Evolutionary conservation across 495 filamentous ascomycete genomes (phyloP).

Genomic region (Aspergillus nanangensis): DNA sequence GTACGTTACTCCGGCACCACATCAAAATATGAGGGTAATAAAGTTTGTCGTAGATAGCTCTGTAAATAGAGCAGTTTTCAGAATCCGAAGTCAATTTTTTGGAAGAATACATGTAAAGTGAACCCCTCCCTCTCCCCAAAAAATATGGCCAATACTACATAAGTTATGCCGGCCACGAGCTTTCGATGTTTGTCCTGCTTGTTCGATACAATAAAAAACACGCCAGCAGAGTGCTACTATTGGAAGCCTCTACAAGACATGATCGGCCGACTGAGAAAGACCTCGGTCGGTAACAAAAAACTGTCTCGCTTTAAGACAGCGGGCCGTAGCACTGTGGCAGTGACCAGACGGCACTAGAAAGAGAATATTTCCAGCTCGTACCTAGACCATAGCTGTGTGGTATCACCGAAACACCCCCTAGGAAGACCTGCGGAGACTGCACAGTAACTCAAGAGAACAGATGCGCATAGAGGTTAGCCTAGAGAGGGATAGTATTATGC

Average conservation of each 20-base stretch:
- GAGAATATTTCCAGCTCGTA: background rate
- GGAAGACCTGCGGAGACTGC: background rate
- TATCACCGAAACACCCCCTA: background rate
- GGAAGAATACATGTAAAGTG: no score
- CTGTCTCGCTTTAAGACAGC: background rate
- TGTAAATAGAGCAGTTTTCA: no score
- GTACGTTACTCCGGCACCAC: no score
- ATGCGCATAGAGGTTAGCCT: background rate
- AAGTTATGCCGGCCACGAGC: no score
- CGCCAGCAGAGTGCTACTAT: constrained; percentile 1
- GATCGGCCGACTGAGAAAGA: constrained; percentile 1
- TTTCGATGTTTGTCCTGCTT: no score
- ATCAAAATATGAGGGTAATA: no score
- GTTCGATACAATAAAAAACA: constrained; percentile 2
- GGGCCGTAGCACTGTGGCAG: background rate
- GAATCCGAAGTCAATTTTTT: no score
- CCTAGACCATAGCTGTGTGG: background rate
- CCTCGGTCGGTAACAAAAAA: background rate
- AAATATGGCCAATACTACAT: no score
- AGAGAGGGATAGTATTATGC: background rate
- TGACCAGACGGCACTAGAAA: constrained; percentile 4
- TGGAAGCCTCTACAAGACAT: constrained; percentile 3
- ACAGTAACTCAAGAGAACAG: background rate
- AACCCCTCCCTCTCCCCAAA: no score
- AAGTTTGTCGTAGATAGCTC: no score